These are phyloP conservation scores for Pythium guiyangense DNA, from an alignment of 352 stramenopile genomes.

Conservation along the genomic window DNA sequence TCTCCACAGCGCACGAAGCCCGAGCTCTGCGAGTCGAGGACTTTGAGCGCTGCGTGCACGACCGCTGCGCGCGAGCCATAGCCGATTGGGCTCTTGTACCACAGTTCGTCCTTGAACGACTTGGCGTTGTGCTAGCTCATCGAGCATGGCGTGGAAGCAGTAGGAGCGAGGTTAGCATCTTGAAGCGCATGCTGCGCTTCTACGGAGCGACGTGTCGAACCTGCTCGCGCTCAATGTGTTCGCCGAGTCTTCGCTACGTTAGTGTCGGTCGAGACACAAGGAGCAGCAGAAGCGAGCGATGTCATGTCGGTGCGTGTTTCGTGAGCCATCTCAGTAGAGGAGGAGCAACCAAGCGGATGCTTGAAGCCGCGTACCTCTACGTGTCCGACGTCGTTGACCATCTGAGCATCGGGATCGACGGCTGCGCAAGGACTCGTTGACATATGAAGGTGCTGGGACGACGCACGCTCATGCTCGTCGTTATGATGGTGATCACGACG, in stretches of 20 bases:
- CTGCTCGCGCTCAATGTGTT: slow-evolving; percentile 14
- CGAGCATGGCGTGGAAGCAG: background rate
- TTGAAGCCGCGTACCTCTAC: too few relatives aligned
- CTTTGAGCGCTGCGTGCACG: slow-evolving; percentile 35
- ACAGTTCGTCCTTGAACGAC: slow-evolving; percentile 57
- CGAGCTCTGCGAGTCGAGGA: slow-evolving; percentile 26
- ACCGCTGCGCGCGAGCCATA: slow-evolving; percentile 43
- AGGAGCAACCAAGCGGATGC: too few relatives aligned
- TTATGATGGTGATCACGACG: background rate
- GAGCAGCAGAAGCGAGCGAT: background rate
- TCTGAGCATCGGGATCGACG: too few relatives aligned
- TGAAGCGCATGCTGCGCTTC: background rate
- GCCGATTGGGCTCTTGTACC: slow-evolving; percentile 47
- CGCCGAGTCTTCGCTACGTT: background rate
- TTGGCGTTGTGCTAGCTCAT: slow-evolving; percentile 24
- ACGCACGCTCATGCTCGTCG: background rate
- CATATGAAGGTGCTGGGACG: background rate
- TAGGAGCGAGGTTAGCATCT: background rate
- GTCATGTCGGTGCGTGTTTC: too few relatives aligned
- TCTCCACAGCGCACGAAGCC: slow-evolving; percentile 29
- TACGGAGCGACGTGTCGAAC: background rate
- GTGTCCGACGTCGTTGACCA: too few relatives aligned
- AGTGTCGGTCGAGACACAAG: background rate
- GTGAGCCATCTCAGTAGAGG: too few relatives aligned
- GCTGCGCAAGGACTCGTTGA: too few relatives aligned